Conservation (phyloP, 2,329 filamentous ascomycete species). For the Cordyceps fumosorosea region DNA sequence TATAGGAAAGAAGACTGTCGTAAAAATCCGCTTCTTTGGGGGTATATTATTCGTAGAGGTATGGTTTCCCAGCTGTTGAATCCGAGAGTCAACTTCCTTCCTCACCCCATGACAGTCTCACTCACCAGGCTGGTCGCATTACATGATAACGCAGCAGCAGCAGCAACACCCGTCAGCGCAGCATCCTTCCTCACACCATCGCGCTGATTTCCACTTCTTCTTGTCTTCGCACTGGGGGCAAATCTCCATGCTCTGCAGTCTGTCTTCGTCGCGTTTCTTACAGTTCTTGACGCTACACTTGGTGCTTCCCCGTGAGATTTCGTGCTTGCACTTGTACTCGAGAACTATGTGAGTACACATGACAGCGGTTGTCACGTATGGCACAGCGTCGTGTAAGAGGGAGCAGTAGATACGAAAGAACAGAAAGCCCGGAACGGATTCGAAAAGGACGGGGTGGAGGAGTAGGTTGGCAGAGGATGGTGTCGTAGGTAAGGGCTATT, state of each 20-base stretch:
- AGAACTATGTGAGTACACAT: conserved; percentile 30
- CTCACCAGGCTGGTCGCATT: conserved; percentile 1
- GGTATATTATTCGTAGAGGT: background rate
- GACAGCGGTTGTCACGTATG: background rate
- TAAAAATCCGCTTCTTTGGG: background rate
- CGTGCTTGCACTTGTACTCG: conserved; percentile 32
- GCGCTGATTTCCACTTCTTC: conserved; percentile 25
- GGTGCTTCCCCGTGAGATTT: conserved; percentile 28
- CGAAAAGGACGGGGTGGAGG: background rate
- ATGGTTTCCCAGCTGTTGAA: background rate
- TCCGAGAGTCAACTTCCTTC: background rate
- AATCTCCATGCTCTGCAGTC: conserved; percentile 24
- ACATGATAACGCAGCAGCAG: conserved; percentile 8
- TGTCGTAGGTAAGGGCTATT: background rate
- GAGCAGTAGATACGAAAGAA: background rate
- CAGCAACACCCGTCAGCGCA: conserved; percentile 14
- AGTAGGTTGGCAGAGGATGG: background rate
- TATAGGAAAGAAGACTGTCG: background rate
- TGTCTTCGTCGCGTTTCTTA: conserved; percentile 24
- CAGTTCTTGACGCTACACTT: conserved; percentile 28
- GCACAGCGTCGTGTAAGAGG: background rate
- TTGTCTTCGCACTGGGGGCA: conserved; percentile 30
- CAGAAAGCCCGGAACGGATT: background rate
- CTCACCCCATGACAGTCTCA: background rate
- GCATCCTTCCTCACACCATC: conserved; percentile 32